Evolutionary conservation across 257 asterid species (phyloP), one percentile per base, ranked within the genome.

Genomic region (Solanum ahanhuiri): DNA sequence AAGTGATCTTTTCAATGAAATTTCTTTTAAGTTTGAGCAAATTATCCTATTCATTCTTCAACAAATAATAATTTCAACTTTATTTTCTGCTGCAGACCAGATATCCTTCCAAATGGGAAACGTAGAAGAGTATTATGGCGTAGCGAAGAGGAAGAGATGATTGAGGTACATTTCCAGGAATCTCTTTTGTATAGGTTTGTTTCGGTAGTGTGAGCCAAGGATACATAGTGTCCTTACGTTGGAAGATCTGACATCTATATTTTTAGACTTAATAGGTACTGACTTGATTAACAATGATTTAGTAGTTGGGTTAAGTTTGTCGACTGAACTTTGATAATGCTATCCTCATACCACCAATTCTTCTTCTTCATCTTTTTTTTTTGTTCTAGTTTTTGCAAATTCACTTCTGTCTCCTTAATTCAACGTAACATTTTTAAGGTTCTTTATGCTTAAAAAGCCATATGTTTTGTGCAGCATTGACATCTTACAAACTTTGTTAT

Each of bases 101-200:
- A 60, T 30, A 17, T 79, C 28, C 25, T 86, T 86, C 85, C 89
- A 79, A 82, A 81, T 58, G 86, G 63, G 71, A 93, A 91, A 82
- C 95, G 96, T 22, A 92, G 70, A 83, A 92, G 88, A 86, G 66
- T 92, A 67, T 22, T 71, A 7, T 95, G 98, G 98, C 89, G 73
- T 18, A 92, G 87, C 66, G 92, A 91, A 20, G 98, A 95, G 90
- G 98, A 88, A 89, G 94, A 91, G 86, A 88, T 86, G 88, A 93
- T 95, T 57, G 89, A 86, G 97, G 98, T 93, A 92, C 85, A 76
- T 82, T 25, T 84, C 84, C 84, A 85, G 86, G 30, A 37, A 41
- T 83, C 77, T 85, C 54, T 31, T 25, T 5, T 84, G 66, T 31
- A 39, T 63, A 75, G 51, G 67, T 72, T 86, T 87, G 33, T 34